These are phyloP conservation scores for Hypoxylon subgilvum DNA, from an alignment of 495 filamentous ascomycete genomes.

Conservation along the genomic window DNA sequence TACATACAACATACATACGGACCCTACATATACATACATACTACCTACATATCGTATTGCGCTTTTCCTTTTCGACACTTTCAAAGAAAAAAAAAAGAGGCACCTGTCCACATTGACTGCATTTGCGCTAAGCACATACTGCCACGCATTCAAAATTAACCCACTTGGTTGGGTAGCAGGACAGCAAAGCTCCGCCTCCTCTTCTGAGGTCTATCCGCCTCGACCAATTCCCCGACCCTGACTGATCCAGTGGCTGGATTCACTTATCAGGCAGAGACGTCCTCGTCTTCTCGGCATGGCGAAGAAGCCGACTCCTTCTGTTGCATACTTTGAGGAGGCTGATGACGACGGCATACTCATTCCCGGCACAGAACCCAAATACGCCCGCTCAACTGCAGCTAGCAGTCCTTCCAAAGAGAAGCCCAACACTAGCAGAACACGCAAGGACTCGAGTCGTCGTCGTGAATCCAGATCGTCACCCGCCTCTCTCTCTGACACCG, in stretches of 20 bases:
- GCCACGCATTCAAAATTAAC: constrained; percentile 32
- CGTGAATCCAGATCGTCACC: constrained; percentile 44
- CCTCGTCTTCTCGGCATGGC: constrained; percentile 27
- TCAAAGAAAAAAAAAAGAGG: constrained; percentile 1
- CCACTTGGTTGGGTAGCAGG: constrained; percentile 41
- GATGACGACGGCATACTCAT: constrained; percentile 55
- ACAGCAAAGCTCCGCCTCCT: constrained; percentile 35
- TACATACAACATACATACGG: constrained; percentile 23
- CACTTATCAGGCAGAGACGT: constrained; percentile 37
- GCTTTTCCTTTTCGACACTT: constrained; percentile 21
- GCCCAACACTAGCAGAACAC: constrained; percentile 52
- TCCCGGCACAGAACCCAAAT: constrained; percentile 47
- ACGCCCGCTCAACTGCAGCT: constrained; percentile 43
- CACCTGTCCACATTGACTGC: constrained; percentile 29
- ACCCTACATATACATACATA: constrained; percentile 24
- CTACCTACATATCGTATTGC: no score
- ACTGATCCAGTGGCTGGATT: constrained; percentile 39
- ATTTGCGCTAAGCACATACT: no score
- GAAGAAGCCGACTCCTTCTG: constrained; percentile 33
- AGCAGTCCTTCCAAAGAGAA: constrained; percentile 52
- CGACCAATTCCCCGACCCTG: neutral
- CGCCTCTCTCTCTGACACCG: constrained; percentile 50
- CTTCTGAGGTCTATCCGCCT: constrained; percentile 13
- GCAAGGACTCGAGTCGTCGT: constrained; percentile 45
- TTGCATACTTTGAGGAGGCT: constrained; percentile 57